These are phyloP conservation scores for Coprinopsis marcescibilis DNA, from an alignment of 768 basidiomycete species.

Conservation along the genomic window DNA sequence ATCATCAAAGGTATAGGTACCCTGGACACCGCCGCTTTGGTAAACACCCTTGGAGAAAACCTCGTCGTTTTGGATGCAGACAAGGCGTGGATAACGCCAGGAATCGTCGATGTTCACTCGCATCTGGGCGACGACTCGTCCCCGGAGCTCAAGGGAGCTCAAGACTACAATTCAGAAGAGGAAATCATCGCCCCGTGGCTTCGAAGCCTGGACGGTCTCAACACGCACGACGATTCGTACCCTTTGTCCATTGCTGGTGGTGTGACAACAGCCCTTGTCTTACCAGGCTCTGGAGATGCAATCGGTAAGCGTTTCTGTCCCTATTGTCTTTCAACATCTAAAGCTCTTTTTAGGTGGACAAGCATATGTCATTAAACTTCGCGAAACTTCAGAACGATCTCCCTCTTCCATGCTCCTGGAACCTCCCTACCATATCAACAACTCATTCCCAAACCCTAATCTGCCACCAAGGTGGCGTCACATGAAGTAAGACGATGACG, in stretches of 20 bases:
- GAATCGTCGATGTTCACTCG: conserved; percentile 61
- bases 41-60: conserved; percentile 20
- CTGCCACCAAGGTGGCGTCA: conserved; percentile 62
- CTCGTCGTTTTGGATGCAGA: conserved; percentile 55
- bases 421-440: conserved; percentile 59
- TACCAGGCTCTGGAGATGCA: conserved; percentile 68
- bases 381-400: conserved; percentile 64
- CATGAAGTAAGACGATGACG: conserved; percentile 50
- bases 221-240: conserved; percentile 76
- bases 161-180: conserved; percentile 52
- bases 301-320: conserved; percentile 37
- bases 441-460: conserved; percentile 37
- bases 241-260: conserved; percentile 70
- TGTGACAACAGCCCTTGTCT: conserved; percentile 67
- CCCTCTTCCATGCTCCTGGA: conserved; percentile 74
- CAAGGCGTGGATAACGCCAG: conserved; percentile 80
- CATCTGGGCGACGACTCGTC: conserved; percentile 54
- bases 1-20: conserved; percentile 56
- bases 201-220: conserved; percentile 70
- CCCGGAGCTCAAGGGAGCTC: conserved; percentile 45
- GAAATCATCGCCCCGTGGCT: conserved; percentile 53
- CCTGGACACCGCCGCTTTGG: conserved; percentile 25
- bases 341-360: conserved; percentile 47
- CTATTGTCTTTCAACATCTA: not conserved
- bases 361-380: conserved; percentile 73